phyloP scores from a whole-genome alignment of 495 filamentous ascomycete genomes.

The Podospora comata region DNA sequence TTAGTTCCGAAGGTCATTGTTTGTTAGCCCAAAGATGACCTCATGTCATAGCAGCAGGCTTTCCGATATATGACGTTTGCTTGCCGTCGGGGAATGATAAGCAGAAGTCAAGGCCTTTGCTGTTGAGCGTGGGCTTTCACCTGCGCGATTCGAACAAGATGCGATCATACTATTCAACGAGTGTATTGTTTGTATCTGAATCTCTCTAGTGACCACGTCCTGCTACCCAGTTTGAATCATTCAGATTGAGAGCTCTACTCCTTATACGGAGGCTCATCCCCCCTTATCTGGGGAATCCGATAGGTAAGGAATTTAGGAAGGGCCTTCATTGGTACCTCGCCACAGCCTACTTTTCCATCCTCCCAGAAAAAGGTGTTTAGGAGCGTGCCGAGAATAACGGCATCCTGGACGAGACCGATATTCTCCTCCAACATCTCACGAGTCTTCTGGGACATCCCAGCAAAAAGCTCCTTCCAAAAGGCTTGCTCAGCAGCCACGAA shows the following conservation, averaged over 20 bases:
- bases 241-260: conserved; percentile 5
- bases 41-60: no score
- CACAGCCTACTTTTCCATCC: conserved; percentile 14
- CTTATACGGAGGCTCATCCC: conserved; percentile 17
- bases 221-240: conserved; percentile 1
- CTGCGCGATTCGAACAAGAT: conserved; percentile 1
- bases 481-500: conserved; percentile 15
- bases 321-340: conserved; percentile 9
- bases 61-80: no score
- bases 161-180: conserved; percentile 3
- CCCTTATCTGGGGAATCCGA: conserved; percentile 14
- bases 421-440: conserved; percentile 10
- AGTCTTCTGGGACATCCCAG: conserved; percentile 7
- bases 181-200: conserved; percentile 8
- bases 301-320: conserved; percentile 20
- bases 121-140: conserved; percentile 1
- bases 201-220: background rate
- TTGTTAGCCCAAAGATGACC: no score
- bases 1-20: no score
- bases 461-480: conserved; percentile 19
- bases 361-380: conserved; percentile 18
- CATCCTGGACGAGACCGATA: conserved; percentile 16
- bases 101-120: background rate
- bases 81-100: background rate
- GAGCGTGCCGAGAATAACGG: conserved; percentile 13